Evolutionary conservation across 2,329 filamentous ascomycete genomes (phyloP), one percentile per base, ranked within the genome.

Genomic region (Daldinia eschscholtzii): DNA sequence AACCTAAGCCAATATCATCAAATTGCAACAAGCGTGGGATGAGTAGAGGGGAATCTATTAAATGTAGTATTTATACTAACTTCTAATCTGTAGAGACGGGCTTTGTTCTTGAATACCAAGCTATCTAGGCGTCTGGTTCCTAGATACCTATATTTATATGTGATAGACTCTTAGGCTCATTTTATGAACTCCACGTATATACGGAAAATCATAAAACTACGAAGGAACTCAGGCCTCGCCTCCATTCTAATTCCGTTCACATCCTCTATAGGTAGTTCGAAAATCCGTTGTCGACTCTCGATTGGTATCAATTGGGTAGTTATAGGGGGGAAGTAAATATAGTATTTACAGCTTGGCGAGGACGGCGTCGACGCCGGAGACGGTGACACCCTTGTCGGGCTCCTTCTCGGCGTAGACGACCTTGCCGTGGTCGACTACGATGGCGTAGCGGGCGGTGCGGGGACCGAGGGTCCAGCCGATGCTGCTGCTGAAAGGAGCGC

Each of bases 341-440:
- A 30, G 18, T 18, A 3, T 48, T 80, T 81, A 89, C 72, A 88
- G 80, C 79, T 86, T 86, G 62, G 85, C 79, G 66, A 89, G 77
- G 57, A 88, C 83, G 65, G 81, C 85, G 68, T 88, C 84, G 62
- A 85, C 87, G 58, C 86, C 83, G 23, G 86, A 86, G 59, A 79
- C 78, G 52, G 39, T 42, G 62, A 78, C 73, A 3, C 72, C 74
- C 68, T 81, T 80, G 63, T 82, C 86, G 28, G 82, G 80, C 83
- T 97, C 93, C 76, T 88, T 90, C 82, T 91, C 92, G 68, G 92
- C 92, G 80, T 97, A 97, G 77, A 83, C 85, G 76, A 97, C 87
- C 85, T 93, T 95, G 81, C 93, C 93, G 80, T 97, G 85, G 83
- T 94, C 93, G 74, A 97, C 82, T 76, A 94, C 84, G 80, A 97